Evolutionary conservation across 2,329 filamentous ascomycete genomes (phyloP).

Genomic region (Trichoderma sp.): DNA sequence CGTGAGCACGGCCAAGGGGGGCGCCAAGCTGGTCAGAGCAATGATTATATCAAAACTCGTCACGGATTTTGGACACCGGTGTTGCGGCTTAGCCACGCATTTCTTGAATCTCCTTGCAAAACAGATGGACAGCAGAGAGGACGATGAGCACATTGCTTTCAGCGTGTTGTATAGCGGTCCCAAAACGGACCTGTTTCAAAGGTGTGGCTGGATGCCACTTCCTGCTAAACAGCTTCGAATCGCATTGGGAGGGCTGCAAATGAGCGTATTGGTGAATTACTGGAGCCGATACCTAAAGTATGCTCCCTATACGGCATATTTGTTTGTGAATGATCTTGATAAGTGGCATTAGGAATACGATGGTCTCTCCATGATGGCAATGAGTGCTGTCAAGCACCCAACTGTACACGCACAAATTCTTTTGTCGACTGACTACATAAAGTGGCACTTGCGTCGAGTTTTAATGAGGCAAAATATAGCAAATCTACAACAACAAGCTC

Average conservation of each 20-base stretch:
- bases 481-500: no score
- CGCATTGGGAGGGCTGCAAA: constrained; percentile 33
- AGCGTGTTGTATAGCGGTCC: constrained; percentile 45
- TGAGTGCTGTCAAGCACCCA: constrained; percentile 32
- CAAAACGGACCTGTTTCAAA: constrained; percentile 40
- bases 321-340: neutral
- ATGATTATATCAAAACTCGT: constrained; percentile 43
- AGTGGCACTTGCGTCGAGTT: constrained; percentile 42
- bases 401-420: constrained; percentile 41
- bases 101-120: constrained; percentile 42
- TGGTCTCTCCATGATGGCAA: constrained; percentile 14
- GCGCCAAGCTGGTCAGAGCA: constrained; percentile 36
- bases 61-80: constrained; percentile 42
- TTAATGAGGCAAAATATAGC: constrained; percentile 27
- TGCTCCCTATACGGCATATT: neutral
- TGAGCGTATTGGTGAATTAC: constrained; percentile 12
- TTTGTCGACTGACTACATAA: constrained; percentile 38
- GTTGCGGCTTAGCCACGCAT: constrained; percentile 43
- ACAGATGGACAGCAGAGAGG: constrained; percentile 25
- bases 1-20: constrained; percentile 31
- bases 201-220: constrained; percentile 43
- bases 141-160: constrained; percentile 34
- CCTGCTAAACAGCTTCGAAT: constrained; percentile 42
- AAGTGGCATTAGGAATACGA: neutral
- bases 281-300: neutral